Evolutionary conservation across 257 asterid genomes (phyloP), one percentile per base, ranked within the genome.

Genomic region (Jacaranda copaia): DNA sequence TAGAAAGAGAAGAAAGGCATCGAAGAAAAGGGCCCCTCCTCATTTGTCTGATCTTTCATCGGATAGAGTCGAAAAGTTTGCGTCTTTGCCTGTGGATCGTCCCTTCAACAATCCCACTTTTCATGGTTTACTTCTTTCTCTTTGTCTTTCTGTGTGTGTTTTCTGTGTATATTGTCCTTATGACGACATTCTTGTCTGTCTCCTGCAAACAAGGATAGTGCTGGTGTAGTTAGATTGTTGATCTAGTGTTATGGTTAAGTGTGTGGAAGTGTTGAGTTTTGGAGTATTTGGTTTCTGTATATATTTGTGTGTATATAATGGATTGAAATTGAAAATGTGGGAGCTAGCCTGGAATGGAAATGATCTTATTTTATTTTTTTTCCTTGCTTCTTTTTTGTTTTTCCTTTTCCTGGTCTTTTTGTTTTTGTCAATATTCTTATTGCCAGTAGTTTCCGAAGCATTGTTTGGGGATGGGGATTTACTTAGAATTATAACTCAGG

Each of bases 11-110:
- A 88, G 83, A 42, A 89, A 74, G 65, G 81, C 56, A 61, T 70
- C 70, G 81, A 89, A 77, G 79, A 86, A 83, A 77, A 86, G 88
- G 72, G 85, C 66, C 45, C 69, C 89, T 59, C 86, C 93, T 64
- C 77, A 68, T 79, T 74, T 84, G 19, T 73, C 91, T 46, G 95
- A 89, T 83, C 89, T 79, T 73, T 85, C 96, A 15, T 85, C 88
- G 55, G 92, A 87, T 49, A 88, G 69, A 80, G 82, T 79, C 67
- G 95, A 80, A 2, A 90, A 87, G 83, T 25, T 80, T 72, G 64
- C 77, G 11, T 70, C 98, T 82, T 68, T 90, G 75, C 93, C 89
- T n/a, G 67, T 68, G 70, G 90, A 88, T 88, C 98, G 87, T 8
- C 49, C 93, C 20, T 80, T 83, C 90, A 81, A 74, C 57, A 89